Evolutionary conservation across 345 rosid genomes (phyloP), one percentile per base, ranked within the genome.

Genomic region (Eucalyptus erythrocorys): DNA sequence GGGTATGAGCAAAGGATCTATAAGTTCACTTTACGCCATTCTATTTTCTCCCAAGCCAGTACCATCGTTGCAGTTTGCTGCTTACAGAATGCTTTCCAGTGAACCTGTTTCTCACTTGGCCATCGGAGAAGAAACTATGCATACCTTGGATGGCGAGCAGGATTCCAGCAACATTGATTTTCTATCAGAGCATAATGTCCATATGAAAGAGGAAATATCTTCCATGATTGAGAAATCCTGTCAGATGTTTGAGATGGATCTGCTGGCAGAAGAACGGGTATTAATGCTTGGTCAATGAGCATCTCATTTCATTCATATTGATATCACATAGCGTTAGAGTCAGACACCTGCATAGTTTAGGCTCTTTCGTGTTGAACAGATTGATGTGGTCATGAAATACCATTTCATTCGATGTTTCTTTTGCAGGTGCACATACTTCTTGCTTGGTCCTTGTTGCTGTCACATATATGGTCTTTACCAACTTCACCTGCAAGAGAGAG

Each of bases 391-490:
- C 85, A 48, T 49, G 51, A 50, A 34, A 40, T 50, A 37, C 82
- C 47, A 21, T 76, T 76, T 76, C 81, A 71, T 21, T 45, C 11
- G 26, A 87, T 49, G 26, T 88, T 57, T n/a, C 48, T 84, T 85
- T 89, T 88, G 91, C 96, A 97, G 99, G 97, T 96, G 71, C 93
- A 94, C 86, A 84, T 96, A 68, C 94, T 95, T 92, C 95, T 97
- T 88, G 94, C 97, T 37, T 97, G 99, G 99, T 94, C 98, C 80
- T 91, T 97, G 93, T 90, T 97, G 90, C 94, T 97, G 48, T 95
- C 99, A n/a, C 93, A 95, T 92, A 92, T 97, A 80, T 91, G 91
- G 88, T 94, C 95, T 61, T 92, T 96, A 88, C 97, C 99, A 80
- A 88, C 96, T 59, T 92, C 89, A 80, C 91, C 99, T 87, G 91